Percentiles rank a stretch among this genome's conserved stretches.
These are phyloP conservation scores for Metarhizium brunneum DNA, from an alignment of 2,329 filamentous ascomycete genomes.

Conservation along the genomic window DNA sequence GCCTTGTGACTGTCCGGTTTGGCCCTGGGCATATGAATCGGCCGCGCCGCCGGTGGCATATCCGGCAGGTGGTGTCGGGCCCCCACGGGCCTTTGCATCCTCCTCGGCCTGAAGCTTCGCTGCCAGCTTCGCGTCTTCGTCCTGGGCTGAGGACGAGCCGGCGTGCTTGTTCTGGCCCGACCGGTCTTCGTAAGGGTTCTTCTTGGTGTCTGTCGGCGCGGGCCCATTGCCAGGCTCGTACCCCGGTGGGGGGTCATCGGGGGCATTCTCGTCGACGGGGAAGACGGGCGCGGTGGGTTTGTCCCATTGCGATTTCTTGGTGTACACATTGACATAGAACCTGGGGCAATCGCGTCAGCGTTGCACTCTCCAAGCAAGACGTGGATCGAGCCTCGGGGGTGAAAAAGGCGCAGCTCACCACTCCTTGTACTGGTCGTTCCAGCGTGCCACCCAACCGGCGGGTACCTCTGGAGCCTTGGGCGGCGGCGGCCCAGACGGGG, in stretches of 20 bases:
- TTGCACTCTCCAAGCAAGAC: background rate
- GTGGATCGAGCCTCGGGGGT: background rate
- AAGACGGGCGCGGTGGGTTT: constrained; percentile 63
- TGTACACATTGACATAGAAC: constrained; percentile 87
- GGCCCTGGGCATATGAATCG: constrained; percentile 17
- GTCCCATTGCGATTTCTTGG: constrained; percentile 87
- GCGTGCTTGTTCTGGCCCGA: constrained; percentile 15
- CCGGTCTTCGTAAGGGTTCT: constrained; percentile 56
- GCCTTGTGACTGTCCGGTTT: constrained; percentile 13
- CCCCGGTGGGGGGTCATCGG: constrained; percentile 57
- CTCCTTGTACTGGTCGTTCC: constrained; percentile 82
- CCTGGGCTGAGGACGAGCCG: constrained; percentile 25
- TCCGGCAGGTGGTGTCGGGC: constrained; percentile 22
- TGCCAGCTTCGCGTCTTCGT: constrained; percentile 66
- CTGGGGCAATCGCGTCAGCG: constrained; percentile 28
- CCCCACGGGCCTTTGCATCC: constrained; percentile 46
- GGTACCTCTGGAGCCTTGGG: constrained; percentile 53
- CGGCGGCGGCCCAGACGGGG: constrained; percentile 46
- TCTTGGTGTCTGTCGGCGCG: constrained; percentile 48
- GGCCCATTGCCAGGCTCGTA: constrained; percentile 42
- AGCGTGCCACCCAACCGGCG: constrained; percentile 71
- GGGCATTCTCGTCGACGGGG: constrained; percentile 31
- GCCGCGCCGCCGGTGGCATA: constrained; percentile 16
- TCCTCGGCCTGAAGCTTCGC: constrained; percentile 77
- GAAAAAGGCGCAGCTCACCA: constrained; percentile 40